Conservation (phyloP, 2,329 filamentous ascomycete genomes). For the Acrodontium crateriforme region DNA sequence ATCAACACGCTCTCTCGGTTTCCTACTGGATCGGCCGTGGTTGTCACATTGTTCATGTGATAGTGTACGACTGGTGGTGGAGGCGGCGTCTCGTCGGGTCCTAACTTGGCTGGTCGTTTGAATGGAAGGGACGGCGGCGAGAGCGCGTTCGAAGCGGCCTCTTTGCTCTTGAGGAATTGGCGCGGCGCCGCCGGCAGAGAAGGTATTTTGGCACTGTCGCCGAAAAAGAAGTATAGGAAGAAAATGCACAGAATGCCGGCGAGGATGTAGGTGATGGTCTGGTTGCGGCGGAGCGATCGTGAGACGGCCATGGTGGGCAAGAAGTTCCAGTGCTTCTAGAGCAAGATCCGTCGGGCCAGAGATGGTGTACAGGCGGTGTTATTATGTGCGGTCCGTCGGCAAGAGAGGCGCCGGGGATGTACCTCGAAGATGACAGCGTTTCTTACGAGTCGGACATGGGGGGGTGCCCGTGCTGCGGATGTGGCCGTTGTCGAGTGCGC, state of each 20-base stretch:
- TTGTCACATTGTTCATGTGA: slow-evolving; percentile 88
- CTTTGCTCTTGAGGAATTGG: slow-evolving; percentile 36
- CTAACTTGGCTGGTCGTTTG: slow-evolving; percentile 47
- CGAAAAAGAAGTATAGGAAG: slow-evolving; percentile 36
- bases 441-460: no score
- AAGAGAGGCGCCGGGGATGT: no score
- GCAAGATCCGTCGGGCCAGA: no score
- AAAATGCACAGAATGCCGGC: slow-evolving; percentile 56
- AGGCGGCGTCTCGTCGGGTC: slow-evolving; percentile 38
- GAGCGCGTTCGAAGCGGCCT: slow-evolving; percentile 53
- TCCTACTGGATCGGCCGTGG: slow-evolving; percentile 57
- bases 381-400: no score
- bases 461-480: no score
- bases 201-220: slow-evolving; percentile 48
- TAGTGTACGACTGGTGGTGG: slow-evolving; percentile 85
- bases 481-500: no score
- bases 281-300: slow-evolving; percentile 65
- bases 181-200: slow-evolving; percentile 31
- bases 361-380: no score
- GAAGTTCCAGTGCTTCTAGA: no score
- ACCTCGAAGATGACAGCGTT: no score
- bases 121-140: slow-evolving; percentile 64
- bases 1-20: slow-evolving; percentile 82
- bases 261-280: slow-evolving; percentile 59
- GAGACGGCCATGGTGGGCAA: slow-evolving; percentile 40